Base-by-base conservation (phyloP, 78 protist species). In the Speleostelium caveatum region DNA sequence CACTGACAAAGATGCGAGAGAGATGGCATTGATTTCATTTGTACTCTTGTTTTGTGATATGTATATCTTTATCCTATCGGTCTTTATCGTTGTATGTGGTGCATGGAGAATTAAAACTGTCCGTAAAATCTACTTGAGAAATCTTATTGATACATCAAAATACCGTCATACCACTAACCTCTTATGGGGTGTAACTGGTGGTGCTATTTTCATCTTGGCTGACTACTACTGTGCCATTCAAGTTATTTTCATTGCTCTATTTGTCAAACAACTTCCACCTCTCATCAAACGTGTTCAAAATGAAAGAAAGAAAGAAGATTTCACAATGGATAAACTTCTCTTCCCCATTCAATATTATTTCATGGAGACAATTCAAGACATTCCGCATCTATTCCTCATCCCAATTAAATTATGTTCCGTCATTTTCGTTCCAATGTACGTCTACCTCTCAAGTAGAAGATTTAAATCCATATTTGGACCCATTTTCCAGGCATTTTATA, bases 71-170 rank as follows among this genome's bases (percentile, higher is more conserved):
- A 55, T 30, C 55, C 21, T 83, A 33, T 59, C 26, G 22, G 22
- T 83, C 1, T 0, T 69, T 6, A 22, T 55, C 1, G 49, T 56
- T 0, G 14, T 26, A 7, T 16, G 35, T 32, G 55, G 71, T 26
- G 19, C 55, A 19, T 83, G 91, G 91, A 83, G 91, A 83, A 41
- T 83, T 35, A 26, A 24, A 58, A 41, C 77, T 10, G 42, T 69
- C 17, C 19, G 35, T 2, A 56, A 38, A 6, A 28, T 41, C 16
- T 67, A 32, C 26, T 53, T 32, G 21, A 39, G 39, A 8, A 45
- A 67, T 14, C 12, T 4, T 21, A 12, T 0, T 30, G 83, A 74
- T 1, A 39, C 8, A 45, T 0, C 7, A 0, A 62, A 49, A 65
- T 51, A 3, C 49, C 24, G 12, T 28, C n/a, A 41, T 5, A 61